phyloP scores from a whole-genome alignment of 257 asterid genomes.

The Primulina tabacum region DNA sequence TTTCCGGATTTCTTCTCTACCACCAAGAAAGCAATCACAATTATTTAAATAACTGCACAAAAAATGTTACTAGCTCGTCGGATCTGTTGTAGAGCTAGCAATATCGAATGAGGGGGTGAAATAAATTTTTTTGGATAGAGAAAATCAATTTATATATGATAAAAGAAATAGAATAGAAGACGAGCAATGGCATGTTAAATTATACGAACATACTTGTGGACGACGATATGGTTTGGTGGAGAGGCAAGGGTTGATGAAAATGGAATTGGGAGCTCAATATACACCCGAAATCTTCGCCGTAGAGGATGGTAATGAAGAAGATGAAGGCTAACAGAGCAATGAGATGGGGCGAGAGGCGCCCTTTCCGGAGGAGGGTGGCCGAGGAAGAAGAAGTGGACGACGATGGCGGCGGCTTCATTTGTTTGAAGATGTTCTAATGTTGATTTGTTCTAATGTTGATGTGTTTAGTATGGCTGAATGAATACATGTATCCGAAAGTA shows the following conservation, averaged over 20 bases:
- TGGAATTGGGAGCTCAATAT: background rate
- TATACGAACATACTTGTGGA: background rate
- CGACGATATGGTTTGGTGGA: background rate
- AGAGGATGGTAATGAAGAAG: conserved; percentile 48
- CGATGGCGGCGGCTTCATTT: conserved; percentile 14
- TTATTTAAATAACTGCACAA: no score
- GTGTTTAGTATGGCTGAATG: background rate
- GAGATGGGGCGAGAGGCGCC: conserved; percentile 48
- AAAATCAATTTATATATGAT: no score
- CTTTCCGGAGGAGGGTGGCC: conserved; percentile 26
- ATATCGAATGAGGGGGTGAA: no score
- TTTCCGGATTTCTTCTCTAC: conserved; percentile 27
- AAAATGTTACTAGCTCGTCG: no score
- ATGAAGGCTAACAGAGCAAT: conserved; percentile 45
- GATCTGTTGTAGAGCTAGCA: no score
- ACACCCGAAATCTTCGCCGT: conserved; percentile 44
- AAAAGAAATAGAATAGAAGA: background rate
- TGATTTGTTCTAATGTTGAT: background rate
- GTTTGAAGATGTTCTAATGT: background rate
- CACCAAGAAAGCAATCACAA: background rate
- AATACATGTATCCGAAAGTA: background rate
- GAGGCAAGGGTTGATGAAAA: background rate
- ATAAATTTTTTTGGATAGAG: background rate
- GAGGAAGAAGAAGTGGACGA: conserved; percentile 26
- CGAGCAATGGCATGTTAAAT: background rate